These are phyloP conservation scores for Stachybotrys chartarum DNA, from an alignment of 2,329 filamentous ascomycete species.

Conservation along the genomic window DNA sequence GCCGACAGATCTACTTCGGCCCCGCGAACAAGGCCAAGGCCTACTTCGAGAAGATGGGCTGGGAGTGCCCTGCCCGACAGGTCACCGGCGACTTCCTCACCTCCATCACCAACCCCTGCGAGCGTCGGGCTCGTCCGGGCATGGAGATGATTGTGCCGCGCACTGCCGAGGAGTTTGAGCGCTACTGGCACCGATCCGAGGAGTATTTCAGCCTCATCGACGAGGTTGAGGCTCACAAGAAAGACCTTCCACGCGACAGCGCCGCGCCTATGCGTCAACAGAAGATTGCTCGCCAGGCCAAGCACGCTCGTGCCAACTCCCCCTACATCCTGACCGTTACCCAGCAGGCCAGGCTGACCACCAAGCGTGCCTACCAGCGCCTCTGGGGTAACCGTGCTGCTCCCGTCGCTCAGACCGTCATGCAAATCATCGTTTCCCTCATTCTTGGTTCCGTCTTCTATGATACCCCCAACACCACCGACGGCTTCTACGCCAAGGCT, in stretches of 20 bases:
- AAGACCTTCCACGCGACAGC: slow-evolving; percentile 39
- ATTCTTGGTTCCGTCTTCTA: slow-evolving; percentile 64
- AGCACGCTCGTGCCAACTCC: slow-evolving; percentile 44
- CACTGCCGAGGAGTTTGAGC: slow-evolving; percentile 33
- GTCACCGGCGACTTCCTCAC: slow-evolving; percentile 62
- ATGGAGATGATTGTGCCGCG: slow-evolving; percentile 35
- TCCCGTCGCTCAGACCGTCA: slow-evolving; percentile 54
- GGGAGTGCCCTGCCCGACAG: slow-evolving; percentile 52
- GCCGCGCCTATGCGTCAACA: background rate
- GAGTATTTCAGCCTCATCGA: slow-evolving; percentile 49
- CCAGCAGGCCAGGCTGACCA: slow-evolving; percentile 47
- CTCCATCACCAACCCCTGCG: slow-evolving; percentile 58
- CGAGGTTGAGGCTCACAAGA: slow-evolving; percentile 39
- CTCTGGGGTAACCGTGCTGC: slow-evolving; percentile 58
- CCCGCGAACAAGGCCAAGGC: slow-evolving; percentile 48
- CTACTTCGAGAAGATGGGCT: slow-evolving; percentile 60
- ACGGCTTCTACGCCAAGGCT: slow-evolving; percentile 55
- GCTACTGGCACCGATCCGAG: slow-evolving; percentile 4
- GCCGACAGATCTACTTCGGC: slow-evolving; percentile 60
- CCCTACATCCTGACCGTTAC: slow-evolving; percentile 48
- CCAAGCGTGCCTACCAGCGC: slow-evolving; percentile 57
- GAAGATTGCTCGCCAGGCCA: slow-evolving; percentile 38
- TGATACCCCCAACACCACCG: slow-evolving; percentile 47
- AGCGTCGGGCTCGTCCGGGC: slow-evolving; percentile 50
- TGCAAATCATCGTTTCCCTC: slow-evolving; percentile 51